Evolutionary conservation across 441 rosid genomes (phyloP).

Genomic region (Croton laevigatus): DNA sequence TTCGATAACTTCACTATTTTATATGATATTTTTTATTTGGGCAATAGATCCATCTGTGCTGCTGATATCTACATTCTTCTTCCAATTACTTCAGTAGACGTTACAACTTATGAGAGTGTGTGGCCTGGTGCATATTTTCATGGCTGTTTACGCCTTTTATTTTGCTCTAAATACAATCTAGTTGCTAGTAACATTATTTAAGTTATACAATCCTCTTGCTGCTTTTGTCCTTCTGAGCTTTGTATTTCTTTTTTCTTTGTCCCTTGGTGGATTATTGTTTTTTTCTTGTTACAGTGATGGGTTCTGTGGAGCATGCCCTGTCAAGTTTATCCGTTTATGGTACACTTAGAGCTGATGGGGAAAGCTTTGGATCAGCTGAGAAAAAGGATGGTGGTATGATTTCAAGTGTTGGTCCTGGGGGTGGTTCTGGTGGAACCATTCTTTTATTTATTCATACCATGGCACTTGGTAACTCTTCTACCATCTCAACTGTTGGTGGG

Average conservation of each 20-base stretch:
- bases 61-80: not conserved
- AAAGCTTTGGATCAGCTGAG: conserved; percentile 58
- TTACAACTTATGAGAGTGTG: not conserved
- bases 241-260: not conserved
- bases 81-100: not conserved
- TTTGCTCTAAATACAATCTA: not conserved
- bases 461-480: conserved; percentile 52
- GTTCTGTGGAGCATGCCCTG: conserved; percentile 82
- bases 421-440: conserved; percentile 96
- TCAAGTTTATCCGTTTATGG: conserved; percentile 79
- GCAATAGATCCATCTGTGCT: not conserved
- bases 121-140: not conserved
- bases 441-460: conserved; percentile 62
- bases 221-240: not conserved
- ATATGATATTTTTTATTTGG: not conserved
- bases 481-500: conserved; percentile 72
- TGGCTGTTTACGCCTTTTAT: not conserved
- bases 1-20: not conserved
- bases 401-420: conserved; percentile 73
- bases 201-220: not conserved
- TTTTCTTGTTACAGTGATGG: conserved; percentile 65
- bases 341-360: conserved; percentile 77
- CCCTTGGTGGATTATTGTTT: conserved; percentile 12
- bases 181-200: not conserved
- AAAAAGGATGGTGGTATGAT: conserved; percentile 28